Percentiles rank a stretch among this genome's conserved stretches.
Conservation (phyloP, 2,329 filamentous ascomycete species). For the Aureobasidium sp. region DNA sequence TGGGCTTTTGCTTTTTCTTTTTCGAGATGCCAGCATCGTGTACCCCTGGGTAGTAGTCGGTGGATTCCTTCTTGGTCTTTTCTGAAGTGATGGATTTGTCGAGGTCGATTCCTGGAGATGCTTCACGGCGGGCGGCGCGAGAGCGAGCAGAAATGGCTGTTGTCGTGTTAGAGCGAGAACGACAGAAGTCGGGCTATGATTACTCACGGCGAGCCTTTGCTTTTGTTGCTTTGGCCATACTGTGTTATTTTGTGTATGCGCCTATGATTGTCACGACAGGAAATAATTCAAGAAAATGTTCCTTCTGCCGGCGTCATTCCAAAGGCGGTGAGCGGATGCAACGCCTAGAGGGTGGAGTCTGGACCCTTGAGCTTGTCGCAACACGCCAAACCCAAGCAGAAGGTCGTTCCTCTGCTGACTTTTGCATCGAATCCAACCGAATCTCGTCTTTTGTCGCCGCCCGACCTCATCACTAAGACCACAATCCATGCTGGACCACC, state of each 20-base stretch:
- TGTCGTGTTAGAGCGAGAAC: background rate
- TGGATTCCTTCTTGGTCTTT: constrained; percentile 43
- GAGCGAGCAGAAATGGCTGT: constrained; percentile 61
- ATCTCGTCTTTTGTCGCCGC: background rate
- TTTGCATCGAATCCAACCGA: background rate
- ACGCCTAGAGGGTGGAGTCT: background rate
- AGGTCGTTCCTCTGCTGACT: background rate
- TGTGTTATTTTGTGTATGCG: background rate
- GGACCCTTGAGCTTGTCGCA: constrained; percentile 4
- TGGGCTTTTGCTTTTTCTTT: constrained; percentile 52
- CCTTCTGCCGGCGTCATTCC: background rate
- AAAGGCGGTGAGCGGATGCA: background rate
- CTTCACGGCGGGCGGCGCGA: constrained; percentile 65
- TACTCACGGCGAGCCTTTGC: constrained; percentile 31
- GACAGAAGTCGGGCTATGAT: background rate
- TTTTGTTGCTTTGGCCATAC: constrained; percentile 42
- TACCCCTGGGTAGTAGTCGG: constrained; percentile 52
- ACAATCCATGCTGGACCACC: background rate
- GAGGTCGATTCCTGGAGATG: constrained; percentile 61
- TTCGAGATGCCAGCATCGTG: constrained; percentile 64
- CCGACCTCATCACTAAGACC: background rate
- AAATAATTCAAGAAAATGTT: background rate
- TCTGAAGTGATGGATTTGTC: constrained; percentile 64
- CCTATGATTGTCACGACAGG: background rate
- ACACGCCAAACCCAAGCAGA: background rate